Base-by-base conservation (phyloP, 2,329 filamentous ascomycete genomes). In the Kalaharituber pfeilii region DNA sequence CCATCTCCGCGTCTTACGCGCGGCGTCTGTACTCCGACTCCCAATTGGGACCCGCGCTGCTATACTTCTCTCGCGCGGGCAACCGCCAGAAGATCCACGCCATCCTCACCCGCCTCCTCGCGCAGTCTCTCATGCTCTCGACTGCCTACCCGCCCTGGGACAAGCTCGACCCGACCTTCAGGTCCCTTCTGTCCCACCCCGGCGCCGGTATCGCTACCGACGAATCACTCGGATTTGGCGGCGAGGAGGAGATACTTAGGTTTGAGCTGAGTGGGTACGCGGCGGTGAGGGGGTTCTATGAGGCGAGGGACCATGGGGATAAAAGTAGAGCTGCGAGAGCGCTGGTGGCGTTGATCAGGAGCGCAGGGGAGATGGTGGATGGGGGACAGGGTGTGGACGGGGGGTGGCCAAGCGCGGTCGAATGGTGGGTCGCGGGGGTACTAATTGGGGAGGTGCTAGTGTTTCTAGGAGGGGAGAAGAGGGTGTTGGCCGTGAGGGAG, bases 221-320 rank as follows among this genome's bases (percentile, higher is more conserved):
- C n/a, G n/a, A n/a, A n/a, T n/a, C n/a, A n/a, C n/a, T n/a, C n/a
- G n/a, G n/a, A n/a, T n/a, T n/a, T n/a, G 52, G 52, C 9, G 52
- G 52, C 9, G 18, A 49, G 11, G 56, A 54, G 3, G 54, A 58
- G 1, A 51, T 60, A 25, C 59, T 61, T 18, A 58, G 59, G 29
- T 60, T 60, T 42, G 59, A 61, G 33, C 54, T 61, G 44, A 50
- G 50, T 26, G 59, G 59, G 24, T 61, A 61, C 18, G 59, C 58
- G 26, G 47, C 59, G 15, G 51, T 61, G 2, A 50, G 59, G 15
- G 52, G 49, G 22, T 61, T 57, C 22, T 61, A 59, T 36, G 49
- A 52, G 9, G 49, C 53, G 25, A 56, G 58, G 26, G 55, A 59
- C 26, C 15, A 26, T 3, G 54, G 56, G 6, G 29, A 25, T 5